These are phyloP conservation scores for Colletotrichum karsti DNA, from an alignment of 2,329 filamentous ascomycete genomes.

Conservation along the genomic window DNA sequence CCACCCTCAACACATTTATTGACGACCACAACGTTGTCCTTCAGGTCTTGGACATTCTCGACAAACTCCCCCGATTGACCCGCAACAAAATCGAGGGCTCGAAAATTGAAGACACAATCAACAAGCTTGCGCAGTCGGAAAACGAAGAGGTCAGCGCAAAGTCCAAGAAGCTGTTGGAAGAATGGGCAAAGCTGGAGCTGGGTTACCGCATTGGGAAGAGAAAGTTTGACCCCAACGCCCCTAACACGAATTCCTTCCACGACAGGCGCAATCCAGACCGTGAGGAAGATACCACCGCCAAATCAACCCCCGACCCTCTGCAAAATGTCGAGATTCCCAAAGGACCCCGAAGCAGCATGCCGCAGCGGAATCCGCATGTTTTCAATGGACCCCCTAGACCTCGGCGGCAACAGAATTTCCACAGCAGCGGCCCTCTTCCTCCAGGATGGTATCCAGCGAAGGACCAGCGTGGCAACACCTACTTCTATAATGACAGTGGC, in stretches of 20 bases:
- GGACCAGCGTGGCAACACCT: conserved; percentile 75
- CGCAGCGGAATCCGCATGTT: conserved; percentile 61
- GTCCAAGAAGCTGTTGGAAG: conserved; percentile 76
- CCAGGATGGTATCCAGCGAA: conserved; percentile 86
- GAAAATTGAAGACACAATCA: conserved; percentile 87
- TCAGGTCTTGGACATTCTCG: conserved; percentile 89
- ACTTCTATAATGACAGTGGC: conserved; percentile 86
- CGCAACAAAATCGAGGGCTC: conserved; percentile 98
- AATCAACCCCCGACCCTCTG: conserved; percentile 50
- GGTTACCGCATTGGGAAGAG: conserved; percentile 93
- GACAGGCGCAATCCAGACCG: conserved; percentile 65
- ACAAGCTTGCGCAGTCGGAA: conserved; percentile 71
- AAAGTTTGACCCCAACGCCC: conserved; percentile 78
- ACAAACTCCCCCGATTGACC: conserved; percentile 88
- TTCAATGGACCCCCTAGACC: conserved; percentile 46
- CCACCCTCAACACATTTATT: conserved; percentile 82
- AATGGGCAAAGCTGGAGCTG: conserved; percentile 89
- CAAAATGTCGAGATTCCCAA: conserved; percentile 63
- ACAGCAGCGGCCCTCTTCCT: conserved; percentile 66
- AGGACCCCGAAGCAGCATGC: conserved; percentile 67
- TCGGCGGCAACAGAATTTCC: conserved; percentile 63
- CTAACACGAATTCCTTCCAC: conserved; percentile 62
- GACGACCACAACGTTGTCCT: conserved; percentile 91
- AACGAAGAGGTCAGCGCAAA: conserved; percentile 80
- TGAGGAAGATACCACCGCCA: conserved; percentile 46